Evolutionary conservation across 2,329 filamentous ascomycete genomes (phyloP), one percentile per base, ranked within the genome.

Genomic region (Fusarium tanahbumbuense): DNA sequence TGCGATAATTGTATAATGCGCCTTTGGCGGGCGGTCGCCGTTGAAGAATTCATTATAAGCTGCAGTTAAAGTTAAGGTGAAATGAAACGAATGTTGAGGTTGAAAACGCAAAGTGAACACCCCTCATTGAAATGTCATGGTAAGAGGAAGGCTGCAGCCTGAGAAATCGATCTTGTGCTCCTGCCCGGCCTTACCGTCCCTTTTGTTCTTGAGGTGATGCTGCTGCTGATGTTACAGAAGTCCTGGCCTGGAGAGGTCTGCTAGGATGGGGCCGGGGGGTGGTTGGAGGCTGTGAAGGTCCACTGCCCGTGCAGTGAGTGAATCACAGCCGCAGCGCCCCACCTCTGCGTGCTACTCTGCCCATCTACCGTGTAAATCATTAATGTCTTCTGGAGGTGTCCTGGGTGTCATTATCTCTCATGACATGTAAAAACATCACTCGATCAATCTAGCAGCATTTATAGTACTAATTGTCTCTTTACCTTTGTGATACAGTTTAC

Each of bases 1-100:
- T 83, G 78, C 6, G 85, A 84, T 22, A 89, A 79, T 68, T 83
- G 81, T 41, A 82, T 77, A 45, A 89, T 84, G 61, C 86, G 84
- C 71, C 79, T 76, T 62, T 82, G 81, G 66, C 84, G 83, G 57
- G 78, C 80, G 67, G 81, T 73, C 63, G 76, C 70, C 56, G 73
- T 77, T 42, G 75, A 67, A 47, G 75, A 69, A 55, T 77, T 68
- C 79, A 81, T 81, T 25, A 48, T 56, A 72, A 32, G 20, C 23
- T 56, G 52, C 28, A 60, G 42, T 5, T 57, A 46, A 50, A 60
- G 40, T 5, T 57, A 46, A 55, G 70, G 42, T 37, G 27, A 30
- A 18, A 2, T 62, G 30, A 45, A 52, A 37, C 20, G 15, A 25
- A 28, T 34, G n/a, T 52, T 45, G 61, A 58, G 10, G 46, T 71